A percentile compares a stretch with the other conserved stretches of the same genome.
Evolutionary conservation across 2,329 filamentous ascomycete genomes (phyloP).

Genomic region (Clonostachys sp.): DNA sequence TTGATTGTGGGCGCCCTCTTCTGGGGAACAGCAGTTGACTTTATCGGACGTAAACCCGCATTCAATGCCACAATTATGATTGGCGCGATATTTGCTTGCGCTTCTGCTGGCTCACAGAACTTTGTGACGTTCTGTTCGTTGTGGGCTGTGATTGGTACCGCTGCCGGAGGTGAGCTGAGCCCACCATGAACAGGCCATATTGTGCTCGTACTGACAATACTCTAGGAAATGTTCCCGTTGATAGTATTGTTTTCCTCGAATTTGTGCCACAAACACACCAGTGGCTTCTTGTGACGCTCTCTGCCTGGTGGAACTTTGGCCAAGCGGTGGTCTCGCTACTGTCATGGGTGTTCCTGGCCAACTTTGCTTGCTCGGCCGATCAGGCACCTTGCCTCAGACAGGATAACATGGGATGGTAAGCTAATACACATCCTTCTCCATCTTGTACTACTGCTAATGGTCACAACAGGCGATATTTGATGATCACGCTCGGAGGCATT

Average conservation of each 20-base stretch:
- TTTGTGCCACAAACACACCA: conserved; percentile 36
- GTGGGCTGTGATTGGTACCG: conserved; percentile 41
- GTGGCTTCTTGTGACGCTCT: conserved; percentile 34
- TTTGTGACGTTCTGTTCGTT: conserved; percentile 53
- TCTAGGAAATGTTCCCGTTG: conserved; percentile 35
- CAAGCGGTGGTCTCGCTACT: conserved; percentile 32
- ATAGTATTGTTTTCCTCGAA: conserved; percentile 41
- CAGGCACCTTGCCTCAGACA: conserved; percentile 25
- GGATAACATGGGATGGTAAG: conserved; percentile 39
- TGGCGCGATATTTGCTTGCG: conserved; percentile 48
- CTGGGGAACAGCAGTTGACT: conserved; percentile 34
- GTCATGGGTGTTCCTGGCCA: conserved; percentile 28
- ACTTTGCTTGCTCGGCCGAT: conserved; percentile 23
- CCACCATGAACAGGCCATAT: no score
- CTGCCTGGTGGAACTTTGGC: conserved; percentile 41
- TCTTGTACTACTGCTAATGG: not conserved
- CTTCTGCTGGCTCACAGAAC: conserved; percentile 51
- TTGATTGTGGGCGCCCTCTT: conserved; percentile 38
- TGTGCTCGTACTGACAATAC: no score
- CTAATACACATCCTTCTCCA: not conserved
- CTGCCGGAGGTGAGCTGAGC: conserved; percentile 19
- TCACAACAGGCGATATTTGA: conserved; percentile 24
- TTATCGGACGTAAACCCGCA: conserved; percentile 34
- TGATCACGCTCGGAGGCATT: conserved; percentile 32
- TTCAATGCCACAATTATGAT: conserved; percentile 40